phyloP scores from a whole-genome alignment of 768 basidiomycete genomes.

The Sporobolomyces phaffii region DNA sequence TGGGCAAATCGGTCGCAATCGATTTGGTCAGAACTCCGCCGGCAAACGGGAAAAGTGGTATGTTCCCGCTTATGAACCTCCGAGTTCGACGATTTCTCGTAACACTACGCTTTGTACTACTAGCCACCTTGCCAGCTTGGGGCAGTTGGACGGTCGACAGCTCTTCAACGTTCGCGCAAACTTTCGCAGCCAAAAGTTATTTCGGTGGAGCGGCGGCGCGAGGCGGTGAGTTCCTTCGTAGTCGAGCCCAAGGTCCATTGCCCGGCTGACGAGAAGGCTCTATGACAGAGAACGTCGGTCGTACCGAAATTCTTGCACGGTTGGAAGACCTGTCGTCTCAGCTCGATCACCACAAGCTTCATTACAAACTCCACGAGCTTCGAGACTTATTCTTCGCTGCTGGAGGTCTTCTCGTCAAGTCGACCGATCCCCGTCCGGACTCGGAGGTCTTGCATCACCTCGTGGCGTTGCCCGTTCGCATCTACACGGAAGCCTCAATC shows the following conservation, averaged over 20 bases:
- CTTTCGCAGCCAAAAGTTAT: conserved; percentile 85
- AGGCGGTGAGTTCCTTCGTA: background rate
- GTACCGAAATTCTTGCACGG: conserved; percentile 54
- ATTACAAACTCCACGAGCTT: conserved; percentile 73
- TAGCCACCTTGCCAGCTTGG: conserved; percentile 47
- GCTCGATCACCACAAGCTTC: conserved; percentile 59
- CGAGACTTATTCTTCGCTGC: conserved; percentile 79
- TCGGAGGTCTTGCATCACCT: conserved; percentile 78
- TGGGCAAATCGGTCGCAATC: conserved; percentile 84
- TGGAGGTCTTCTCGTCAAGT: conserved; percentile 69
- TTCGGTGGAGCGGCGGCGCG: conserved; percentile 48
- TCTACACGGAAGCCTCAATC: conserved; percentile 78
- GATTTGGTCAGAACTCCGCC: conserved; percentile 76
- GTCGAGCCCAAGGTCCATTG: background rate
- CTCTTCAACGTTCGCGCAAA: conserved; percentile 71
- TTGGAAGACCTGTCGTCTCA: conserved; percentile 64
- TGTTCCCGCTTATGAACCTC: conserved; percentile 41
- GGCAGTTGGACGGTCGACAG: conserved; percentile 67
- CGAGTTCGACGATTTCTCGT: conserved; percentile 49
- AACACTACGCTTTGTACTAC: conserved; percentile 35
- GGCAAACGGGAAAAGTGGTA: conserved; percentile 68
- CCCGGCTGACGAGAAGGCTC: background rate
- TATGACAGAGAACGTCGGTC: background rate
- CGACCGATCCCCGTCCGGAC: conserved; percentile 59
- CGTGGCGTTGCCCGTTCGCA: conserved; percentile 78